Evolutionary conservation across 179 eudicot species (phyloP), one percentile per base, ranked within the genome.

Genomic region (Carnegiea gigantea): DNA sequence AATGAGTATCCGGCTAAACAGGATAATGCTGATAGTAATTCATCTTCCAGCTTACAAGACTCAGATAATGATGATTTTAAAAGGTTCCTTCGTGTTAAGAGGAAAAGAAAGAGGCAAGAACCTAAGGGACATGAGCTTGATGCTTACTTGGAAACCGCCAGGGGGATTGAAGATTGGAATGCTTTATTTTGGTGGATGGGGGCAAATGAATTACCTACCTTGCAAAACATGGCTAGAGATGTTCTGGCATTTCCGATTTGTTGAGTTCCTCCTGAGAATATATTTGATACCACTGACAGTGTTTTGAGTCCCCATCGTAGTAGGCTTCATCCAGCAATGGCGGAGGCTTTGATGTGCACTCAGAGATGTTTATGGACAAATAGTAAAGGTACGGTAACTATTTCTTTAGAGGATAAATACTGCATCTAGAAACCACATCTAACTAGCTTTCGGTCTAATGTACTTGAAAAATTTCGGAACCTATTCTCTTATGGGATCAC

Each of bases 321-420:
- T 57, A 73, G 43, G n/a, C 77, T 80, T 54, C 54, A 51, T 73
- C 82, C 77, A n/a, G n/a, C 40, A 44, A 80, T 73, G 82, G 82
- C 73, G 77, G 77, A 80, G 72, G 36, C 62, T 26, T 36, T 79
- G 77, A 80, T 80, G 77, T 80, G 77, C 43, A 12, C 70, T 73
- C 82, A 80, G 65, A 80, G 82, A 17, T 72, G 57, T 67, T 73
- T 80, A 15, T 73, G 82, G 82, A 80, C 82, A 40, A 43, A 24
- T 13, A 40, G 9, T 8, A 80, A 73, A 73, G 82, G 82, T 57
- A 15, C 51, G 30, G 7, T 28, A 6, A 62, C 49, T 17, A 57
- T 28, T 70, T 48, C 65, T 68, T 68, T 6, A 24, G 38, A 26
- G 38, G 26, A 28, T 28, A 28, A 28, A 28, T 28, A 28, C 30